Conservation (phyloP, 2,329 filamentous ascomycete genomes). For the Daldinia sp. region DNA sequence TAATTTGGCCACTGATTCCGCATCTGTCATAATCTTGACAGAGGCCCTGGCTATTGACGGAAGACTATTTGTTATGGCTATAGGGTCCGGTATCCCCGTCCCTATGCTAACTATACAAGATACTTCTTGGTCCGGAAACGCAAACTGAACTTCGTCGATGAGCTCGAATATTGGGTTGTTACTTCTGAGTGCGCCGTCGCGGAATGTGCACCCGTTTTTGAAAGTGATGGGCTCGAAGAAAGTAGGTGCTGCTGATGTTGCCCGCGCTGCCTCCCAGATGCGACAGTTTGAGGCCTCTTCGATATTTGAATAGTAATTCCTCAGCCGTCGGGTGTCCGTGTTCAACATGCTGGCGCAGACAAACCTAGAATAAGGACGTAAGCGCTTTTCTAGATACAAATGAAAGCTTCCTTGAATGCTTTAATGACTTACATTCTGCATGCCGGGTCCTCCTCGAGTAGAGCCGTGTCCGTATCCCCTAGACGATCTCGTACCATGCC, state of each 20-base stretch:
- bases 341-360: slow-evolving; percentile 7
- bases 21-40: neutral
- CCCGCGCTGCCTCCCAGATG: slow-evolving; percentile 13
- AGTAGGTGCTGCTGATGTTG: slow-evolving; percentile 10
- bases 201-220: neutral
- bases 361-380: neutral
- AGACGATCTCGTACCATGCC: neutral
- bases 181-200: neutral
- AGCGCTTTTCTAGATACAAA: neutral
- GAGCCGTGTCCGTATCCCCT: neutral
- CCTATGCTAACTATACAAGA: neutral
- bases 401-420: neutral
- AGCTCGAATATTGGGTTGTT: slow-evolving; percentile 3
- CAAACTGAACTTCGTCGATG: neutral
- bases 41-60: neutral
- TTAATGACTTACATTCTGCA: neutral
- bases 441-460: neutral
- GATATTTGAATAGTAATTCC: neutral
- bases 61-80: neutral
- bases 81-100: neutral
- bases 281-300: slow-evolving; percentile 1
- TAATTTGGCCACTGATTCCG: neutral
- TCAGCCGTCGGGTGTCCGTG: neutral
- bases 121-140: neutral
- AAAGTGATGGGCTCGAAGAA: slow-evolving; percentile 13